Percentiles rank a stretch among this genome's conserved stretches.
Conservation (phyloP, 495 filamentous ascomycete species). For the Astrothelium macrocarpum region DNA sequence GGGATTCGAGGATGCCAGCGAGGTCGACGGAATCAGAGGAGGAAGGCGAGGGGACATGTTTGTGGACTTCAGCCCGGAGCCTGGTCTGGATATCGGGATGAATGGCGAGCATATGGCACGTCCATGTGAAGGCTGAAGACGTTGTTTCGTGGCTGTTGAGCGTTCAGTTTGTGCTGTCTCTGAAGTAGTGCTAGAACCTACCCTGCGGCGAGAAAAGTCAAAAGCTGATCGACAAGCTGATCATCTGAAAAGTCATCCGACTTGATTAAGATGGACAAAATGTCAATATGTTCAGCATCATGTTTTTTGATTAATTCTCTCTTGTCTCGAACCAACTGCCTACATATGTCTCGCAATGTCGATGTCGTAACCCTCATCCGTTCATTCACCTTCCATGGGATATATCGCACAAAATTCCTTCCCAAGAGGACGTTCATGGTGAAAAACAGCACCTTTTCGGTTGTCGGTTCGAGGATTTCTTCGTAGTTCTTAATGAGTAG, state of each 20-base stretch:
- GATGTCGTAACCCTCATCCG: constrained; percentile 17
- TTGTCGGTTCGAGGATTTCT: constrained; percentile 41
- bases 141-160: constrained; percentile 43
- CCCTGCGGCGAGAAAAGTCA: constrained; percentile 47
- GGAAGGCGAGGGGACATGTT: constrained; percentile 28
- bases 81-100: constrained; percentile 39
- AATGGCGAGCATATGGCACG: constrained; percentile 40
- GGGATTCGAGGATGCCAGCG: constrained; percentile 37
- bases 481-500: constrained; percentile 24
- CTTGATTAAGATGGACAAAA: constrained; percentile 28
- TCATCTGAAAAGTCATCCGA: constrained; percentile 40
- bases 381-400: constrained; percentile 24
- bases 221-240: constrained; percentile 44
- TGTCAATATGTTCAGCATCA: constrained; percentile 22
- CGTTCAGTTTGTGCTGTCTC: too few species aligned
- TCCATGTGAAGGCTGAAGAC: constrained; percentile 44
- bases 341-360: constrained; percentile 20
- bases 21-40: background rate
- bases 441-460: constrained; percentile 41
- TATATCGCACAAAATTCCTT: constrained; percentile 23
- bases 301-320: constrained; percentile 27
- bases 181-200: constrained; percentile 28
- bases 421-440: constrained; percentile 38
- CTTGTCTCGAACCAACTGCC: constrained; percentile 26
- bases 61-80: constrained; percentile 41